These are phyloP conservation scores for Neostapfia colusana DNA, from an alignment of 176 grass and related monocot species.

Conservation along the genomic window DNA sequence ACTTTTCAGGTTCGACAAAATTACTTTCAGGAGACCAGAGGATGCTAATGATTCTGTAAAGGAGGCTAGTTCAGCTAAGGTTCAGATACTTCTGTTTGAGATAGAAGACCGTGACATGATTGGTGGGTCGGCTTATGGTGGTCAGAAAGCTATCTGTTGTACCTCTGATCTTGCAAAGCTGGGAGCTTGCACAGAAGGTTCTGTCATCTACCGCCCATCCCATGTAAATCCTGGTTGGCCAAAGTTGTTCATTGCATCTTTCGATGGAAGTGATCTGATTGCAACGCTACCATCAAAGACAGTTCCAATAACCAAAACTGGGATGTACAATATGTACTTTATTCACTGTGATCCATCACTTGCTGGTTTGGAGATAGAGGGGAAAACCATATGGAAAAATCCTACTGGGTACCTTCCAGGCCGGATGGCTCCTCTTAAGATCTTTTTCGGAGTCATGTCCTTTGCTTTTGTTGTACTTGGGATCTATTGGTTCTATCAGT, in stretches of 20 bases:
- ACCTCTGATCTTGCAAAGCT: slow-evolving; percentile 90
- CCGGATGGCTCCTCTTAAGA: slow-evolving; percentile 95
- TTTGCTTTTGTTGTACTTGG: slow-evolving; percentile 84
- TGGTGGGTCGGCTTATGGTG: slow-evolving; percentile 94
- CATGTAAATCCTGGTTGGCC: slow-evolving; percentile 78
- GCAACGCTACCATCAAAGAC: slow-evolving; percentile 66
- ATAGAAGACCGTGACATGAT: slow-evolving; percentile 92
- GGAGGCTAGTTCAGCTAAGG: slow-evolving; percentile 52
- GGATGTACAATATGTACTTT: slow-evolving; percentile 99
- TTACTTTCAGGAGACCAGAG: slow-evolving; percentile 75
- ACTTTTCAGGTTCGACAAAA: slow-evolving; percentile 80
- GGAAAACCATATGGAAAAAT: slow-evolving; percentile 98
- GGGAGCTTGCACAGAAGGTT: slow-evolving; percentile 82
- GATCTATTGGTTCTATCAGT: slow-evolving; percentile 96
- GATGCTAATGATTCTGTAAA: slow-evolving; percentile 55
- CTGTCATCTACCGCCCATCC: slow-evolving; percentile 78
- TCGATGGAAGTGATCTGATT: slow-evolving; percentile 67
- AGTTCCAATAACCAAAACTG: slow-evolving; percentile 74
- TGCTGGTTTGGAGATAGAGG: slow-evolving; percentile 73
- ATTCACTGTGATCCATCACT: slow-evolving; percentile 84
- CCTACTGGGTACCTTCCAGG: slow-evolving; percentile 90
- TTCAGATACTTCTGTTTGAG: slow-evolving; percentile 92
- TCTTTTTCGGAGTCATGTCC: slow-evolving; percentile 96
- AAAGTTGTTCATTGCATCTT: slow-evolving; percentile 68
- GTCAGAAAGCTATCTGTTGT: slow-evolving; percentile 95